phyloP scores from a whole-genome alignment of 2,329 filamentous ascomycete species.

The Phialophora chinensis region DNA sequence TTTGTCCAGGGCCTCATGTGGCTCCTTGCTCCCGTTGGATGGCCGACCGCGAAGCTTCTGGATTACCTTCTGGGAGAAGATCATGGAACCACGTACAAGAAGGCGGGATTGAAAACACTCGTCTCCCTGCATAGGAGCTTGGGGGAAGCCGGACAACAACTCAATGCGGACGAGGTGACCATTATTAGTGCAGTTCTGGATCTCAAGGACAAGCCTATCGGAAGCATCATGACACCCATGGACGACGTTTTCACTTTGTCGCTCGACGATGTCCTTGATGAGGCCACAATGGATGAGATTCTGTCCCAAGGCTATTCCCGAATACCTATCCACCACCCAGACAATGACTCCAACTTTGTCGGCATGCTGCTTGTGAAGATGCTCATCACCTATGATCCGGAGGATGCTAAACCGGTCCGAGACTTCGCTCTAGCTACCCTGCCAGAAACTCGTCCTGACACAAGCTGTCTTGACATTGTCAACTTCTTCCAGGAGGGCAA shows the following conservation, averaged over 20 bases:
- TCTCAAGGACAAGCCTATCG: slow-evolving; percentile 93
- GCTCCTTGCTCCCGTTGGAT: slow-evolving; percentile 84
- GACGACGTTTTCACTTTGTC: slow-evolving; percentile 95
- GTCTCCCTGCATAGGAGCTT: slow-evolving; percentile 93
- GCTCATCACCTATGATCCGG: slow-evolving; percentile 96
- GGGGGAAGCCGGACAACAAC: slow-evolving; percentile 79
- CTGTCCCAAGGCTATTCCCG: slow-evolving; percentile 92
- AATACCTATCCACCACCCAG: slow-evolving; percentile 89
- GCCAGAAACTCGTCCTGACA: slow-evolving; percentile 92
- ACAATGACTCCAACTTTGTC: slow-evolving; percentile 85
- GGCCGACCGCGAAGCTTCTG: slow-evolving; percentile 93
- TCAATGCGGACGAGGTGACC: slow-evolving; percentile 97
- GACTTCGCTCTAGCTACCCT: slow-evolving; percentile 93
- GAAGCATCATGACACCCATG: slow-evolving; percentile 98
- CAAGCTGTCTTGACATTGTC: slow-evolving; percentile 96
- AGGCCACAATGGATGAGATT: slow-evolving; percentile 92
- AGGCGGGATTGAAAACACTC: slow-evolving; percentile 93
- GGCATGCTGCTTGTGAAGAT: slow-evolving; percentile 99
- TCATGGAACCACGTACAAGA: slow-evolving; percentile 97
- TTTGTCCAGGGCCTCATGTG: slow-evolving; percentile 91
- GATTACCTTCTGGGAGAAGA: slow-evolving; percentile 93
- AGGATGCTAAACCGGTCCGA: slow-evolving; percentile 82
- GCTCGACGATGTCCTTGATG: slow-evolving; percentile 90
- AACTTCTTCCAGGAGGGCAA: slow-evolving; percentile 99
- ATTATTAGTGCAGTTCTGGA: slow-evolving; percentile 98